phyloP scores from a whole-genome alignment of 371 early-diverging fungal species.

The Circinella umbellata region DNA sequence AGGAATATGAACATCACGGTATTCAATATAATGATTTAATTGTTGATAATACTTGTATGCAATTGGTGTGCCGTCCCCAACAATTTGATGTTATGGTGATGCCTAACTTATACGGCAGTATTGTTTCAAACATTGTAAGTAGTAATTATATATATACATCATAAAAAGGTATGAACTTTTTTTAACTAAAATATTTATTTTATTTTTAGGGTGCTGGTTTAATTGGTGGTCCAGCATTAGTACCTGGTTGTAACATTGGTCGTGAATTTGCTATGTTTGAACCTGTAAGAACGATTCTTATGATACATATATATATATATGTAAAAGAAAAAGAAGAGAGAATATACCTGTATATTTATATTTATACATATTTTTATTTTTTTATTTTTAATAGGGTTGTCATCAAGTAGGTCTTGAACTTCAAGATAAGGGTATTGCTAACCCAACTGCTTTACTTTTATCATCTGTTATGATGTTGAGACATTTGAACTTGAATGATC shows the following conservation, averaged over 20 bases:
- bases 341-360: too few relatives aligned
- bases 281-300: constrained; percentile 66
- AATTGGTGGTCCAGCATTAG: constrained; percentile 93
- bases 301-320: too few relatives aligned
- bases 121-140: constrained; percentile 85
- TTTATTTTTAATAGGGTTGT: constrained; percentile 62
- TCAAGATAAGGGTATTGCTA: constrained; percentile 87
- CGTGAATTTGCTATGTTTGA: constrained; percentile 96
- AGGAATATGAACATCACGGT: constrained; percentile 86
- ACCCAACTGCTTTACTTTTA: constrained; percentile 93
- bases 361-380: too few relatives aligned
- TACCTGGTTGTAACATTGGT: constrained; percentile 96
- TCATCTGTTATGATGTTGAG: constrained; percentile 97
- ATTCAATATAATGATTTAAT: constrained; percentile 97
- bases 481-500: constrained; percentile 83
- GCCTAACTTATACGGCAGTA: constrained; percentile 98
- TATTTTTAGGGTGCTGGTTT: constrained; percentile 80
- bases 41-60: constrained; percentile 96
- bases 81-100: constrained; percentile 98
- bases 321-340: background rate
- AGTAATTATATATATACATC: too few relatives aligned
- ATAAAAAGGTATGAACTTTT: too few relatives aligned
- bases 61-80: constrained; percentile 94
- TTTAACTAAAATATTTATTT: too few relatives aligned
- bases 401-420: constrained; percentile 96